phyloP scores from a whole-genome alignment of 2,329 filamentous ascomycete species.

The Diaporthe longicolla region DNA sequence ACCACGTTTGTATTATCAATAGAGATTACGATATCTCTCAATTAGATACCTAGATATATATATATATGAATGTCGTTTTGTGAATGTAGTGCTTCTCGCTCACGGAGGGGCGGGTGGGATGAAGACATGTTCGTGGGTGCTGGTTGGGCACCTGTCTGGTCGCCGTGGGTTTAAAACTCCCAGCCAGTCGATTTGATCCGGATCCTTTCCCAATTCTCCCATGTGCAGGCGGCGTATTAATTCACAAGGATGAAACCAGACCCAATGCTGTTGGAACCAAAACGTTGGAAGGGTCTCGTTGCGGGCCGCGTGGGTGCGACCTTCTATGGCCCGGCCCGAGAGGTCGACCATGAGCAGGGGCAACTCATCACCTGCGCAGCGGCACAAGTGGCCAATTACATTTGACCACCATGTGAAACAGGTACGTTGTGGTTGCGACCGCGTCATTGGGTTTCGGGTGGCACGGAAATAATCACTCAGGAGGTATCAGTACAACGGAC shows the following conservation, averaged over 20 bases:
- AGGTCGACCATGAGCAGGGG: neutral
- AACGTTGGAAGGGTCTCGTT: neutral
- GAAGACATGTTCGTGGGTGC: no score
- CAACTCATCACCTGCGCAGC: neutral
- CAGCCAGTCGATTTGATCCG: no score
- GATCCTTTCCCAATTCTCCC: no score
- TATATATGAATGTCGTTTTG: no score
- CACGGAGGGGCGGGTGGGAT: no score
- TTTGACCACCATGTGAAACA: constrained; percentile 5
- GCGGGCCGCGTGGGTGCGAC: neutral
- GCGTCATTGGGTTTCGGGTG: neutral
- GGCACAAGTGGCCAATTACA: neutral
- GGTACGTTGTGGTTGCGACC: neutral
- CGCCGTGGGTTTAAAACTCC: neutral
- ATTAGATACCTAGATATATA: no score
- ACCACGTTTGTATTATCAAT: no score
- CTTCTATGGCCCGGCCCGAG: neutral
- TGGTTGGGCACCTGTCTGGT: neutral
- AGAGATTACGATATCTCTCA: no score
- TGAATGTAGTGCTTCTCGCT: no score
- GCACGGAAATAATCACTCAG: neutral
- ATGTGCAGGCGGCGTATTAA: no score
- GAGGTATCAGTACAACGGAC: neutral
- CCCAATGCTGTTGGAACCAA: neutral
- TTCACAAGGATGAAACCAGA: neutral